Conservation (phyloP, 441 rosid genomes). For the Populus hybrid region DNA sequence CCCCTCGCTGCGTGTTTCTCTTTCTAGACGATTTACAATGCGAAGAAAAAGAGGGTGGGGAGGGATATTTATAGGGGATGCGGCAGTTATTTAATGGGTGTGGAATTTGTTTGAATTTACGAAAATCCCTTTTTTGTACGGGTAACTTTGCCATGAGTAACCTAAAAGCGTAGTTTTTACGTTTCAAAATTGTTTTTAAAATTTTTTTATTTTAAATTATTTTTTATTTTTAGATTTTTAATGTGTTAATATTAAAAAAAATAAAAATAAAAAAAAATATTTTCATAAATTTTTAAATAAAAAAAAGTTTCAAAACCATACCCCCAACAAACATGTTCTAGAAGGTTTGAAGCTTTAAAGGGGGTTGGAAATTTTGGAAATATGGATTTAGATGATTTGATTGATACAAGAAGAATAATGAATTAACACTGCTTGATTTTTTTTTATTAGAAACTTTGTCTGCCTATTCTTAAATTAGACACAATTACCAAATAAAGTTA, state of each 20-base stretch:
- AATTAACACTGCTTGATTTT: not conserved
- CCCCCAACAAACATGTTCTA: not conserved
- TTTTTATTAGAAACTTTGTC: too few relatives aligned
- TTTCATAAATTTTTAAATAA: too few relatives aligned
- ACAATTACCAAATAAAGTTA: not conserved
- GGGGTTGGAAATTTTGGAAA: not conserved
- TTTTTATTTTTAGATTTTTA: too few relatives aligned
- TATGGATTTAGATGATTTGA: not conserved
- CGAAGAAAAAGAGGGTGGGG: not conserved
- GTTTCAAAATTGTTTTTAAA: too few relatives aligned
- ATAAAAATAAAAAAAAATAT: too few relatives aligned
- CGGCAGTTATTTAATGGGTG: not conserved
- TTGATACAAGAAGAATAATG: too few relatives aligned
- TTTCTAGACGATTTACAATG: not conserved
- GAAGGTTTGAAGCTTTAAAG: not conserved
- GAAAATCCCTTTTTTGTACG: not conserved
- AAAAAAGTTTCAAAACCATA: too few relatives aligned
- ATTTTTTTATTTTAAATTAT: too few relatives aligned
- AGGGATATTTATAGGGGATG: not conserved
- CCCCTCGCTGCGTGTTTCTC: not conserved
- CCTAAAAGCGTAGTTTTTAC: not conserved
- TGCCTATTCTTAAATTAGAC: not conserved
- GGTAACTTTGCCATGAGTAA: not conserved
- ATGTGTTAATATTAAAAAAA: too few relatives aligned
- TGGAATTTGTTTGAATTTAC: not conserved